phyloP scores from a whole-genome alignment of 1,139 yeast species.

The Chernovozyma sophiae-reginae region DNA sequence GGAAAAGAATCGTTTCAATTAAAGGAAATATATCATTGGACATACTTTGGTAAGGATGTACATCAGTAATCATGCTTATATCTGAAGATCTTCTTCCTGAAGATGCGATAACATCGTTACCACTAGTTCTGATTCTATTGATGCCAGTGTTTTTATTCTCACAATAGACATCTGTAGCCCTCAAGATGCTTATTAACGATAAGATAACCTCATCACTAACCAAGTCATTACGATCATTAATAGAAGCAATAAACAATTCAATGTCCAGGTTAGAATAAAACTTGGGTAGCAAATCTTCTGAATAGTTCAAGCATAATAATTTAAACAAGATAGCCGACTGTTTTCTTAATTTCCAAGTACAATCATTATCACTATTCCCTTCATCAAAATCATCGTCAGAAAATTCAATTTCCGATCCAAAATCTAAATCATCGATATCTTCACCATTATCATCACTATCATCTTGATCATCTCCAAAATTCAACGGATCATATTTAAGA shows the following conservation, averaged over 20 bases:
- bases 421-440: conserved; percentile 40
- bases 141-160: conserved; percentile 2
- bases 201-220: conserved; percentile 38
- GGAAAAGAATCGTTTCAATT: conserved; percentile 17
- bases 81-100: conserved; percentile 10
- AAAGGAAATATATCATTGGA: conserved; percentile 11
- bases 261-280: conserved; percentile 15
- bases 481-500: conserved; percentile 57
- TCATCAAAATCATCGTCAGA: conserved; percentile 44
- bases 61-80: conserved; percentile 14
- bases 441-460: conserved; percentile 30
- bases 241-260: conserved; percentile 17
- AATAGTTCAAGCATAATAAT: conserved; percentile 13
- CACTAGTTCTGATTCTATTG: conserved; percentile 4
- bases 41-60: conserved; percentile 5
- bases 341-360: conserved; percentile 68
- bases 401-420: conserved; percentile 30
- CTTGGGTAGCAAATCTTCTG: not conserved
- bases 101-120: not conserved
- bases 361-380: conserved; percentile 41
- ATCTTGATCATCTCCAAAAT: conserved; percentile 20
- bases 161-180: conserved; percentile 8
- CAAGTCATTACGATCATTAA: conserved; percentile 37
- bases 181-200: conserved; percentile 27
- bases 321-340: conserved; percentile 42